These are phyloP conservation scores for Conringia planisiliqua DNA, from an alignment of 345 rosid genomes.

Conservation along the genomic window DNA sequence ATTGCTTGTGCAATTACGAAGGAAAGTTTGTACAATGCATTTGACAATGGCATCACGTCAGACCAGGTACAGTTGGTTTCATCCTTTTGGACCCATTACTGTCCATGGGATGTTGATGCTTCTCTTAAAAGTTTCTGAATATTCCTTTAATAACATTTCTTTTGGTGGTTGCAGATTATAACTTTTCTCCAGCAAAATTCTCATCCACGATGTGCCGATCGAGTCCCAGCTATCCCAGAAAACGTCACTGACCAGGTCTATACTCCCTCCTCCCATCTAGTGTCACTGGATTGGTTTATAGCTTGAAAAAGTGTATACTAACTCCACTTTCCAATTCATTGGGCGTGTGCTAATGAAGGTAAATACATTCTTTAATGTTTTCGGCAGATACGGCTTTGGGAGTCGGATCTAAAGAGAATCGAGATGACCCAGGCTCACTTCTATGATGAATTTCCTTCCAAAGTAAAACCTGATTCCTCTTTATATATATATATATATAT, in stretches of 20 bases:
- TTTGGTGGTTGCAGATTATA: constrained; percentile 52
- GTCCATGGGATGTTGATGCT: neutral
- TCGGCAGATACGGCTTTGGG: constrained; percentile 91
- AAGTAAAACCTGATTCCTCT: constrained; percentile 43
- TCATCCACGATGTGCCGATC: constrained; percentile 82
- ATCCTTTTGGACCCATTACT: neutral
- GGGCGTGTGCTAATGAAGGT: neutral
- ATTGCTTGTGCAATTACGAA: constrained; percentile 86
- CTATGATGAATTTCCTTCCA: constrained; percentile 83
- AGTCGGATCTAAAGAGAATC: constrained; percentile 83
- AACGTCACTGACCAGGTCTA: constrained; percentile 91
- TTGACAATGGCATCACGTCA: constrained; percentile 84
- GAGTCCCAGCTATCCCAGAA: constrained; percentile 81
- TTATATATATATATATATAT: neutral
- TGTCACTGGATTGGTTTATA: constrained; percentile 12
- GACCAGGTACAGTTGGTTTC: constrained; percentile 60
- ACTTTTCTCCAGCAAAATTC: constrained; percentile 88
- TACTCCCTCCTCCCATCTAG: constrained; percentile 2
- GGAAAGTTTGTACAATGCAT: constrained; percentile 84
- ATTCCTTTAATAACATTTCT: neutral
- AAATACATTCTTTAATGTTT: neutral
- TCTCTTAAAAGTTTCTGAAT: neutral
- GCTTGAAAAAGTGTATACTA: neutral
- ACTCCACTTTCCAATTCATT: neutral
- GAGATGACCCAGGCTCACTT: constrained; percentile 75